Evolutionary conservation across 2,329 filamentous ascomycete genomes (phyloP).

Genomic region (Aspergillus pseudotamarii): DNA sequence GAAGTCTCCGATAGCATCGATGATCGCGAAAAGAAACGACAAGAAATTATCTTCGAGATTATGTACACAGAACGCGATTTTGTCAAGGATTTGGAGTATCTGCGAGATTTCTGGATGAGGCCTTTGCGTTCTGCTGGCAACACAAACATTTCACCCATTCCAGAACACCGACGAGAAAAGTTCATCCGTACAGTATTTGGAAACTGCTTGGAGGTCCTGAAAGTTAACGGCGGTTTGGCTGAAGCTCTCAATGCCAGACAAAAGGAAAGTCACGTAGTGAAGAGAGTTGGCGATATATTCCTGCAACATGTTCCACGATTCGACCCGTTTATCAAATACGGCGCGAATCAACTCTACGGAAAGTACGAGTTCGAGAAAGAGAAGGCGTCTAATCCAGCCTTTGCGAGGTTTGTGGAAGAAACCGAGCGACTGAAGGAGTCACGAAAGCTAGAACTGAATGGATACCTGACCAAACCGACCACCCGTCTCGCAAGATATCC

Average conservation of each 20-base stretch:
- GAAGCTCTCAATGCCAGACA: constrained; percentile 87
- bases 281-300: constrained; percentile 92
- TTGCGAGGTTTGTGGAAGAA: constrained; percentile 91
- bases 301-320: constrained; percentile 89
- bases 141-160: constrained; percentile 74
- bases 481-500: constrained; percentile 94
- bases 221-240: constrained; percentile 85
- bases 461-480: constrained; percentile 96
- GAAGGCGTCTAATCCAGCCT: constrained; percentile 79
- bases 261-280: constrained; percentile 85
- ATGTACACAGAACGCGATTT: constrained; percentile 99
- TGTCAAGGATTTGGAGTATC: constrained; percentile 96
- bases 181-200: constrained; percentile 95
- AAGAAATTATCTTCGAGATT: constrained; percentile 96
- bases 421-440: constrained; percentile 96
- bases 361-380: constrained; percentile 99
- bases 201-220: constrained; percentile 93
- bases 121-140: constrained; percentile 75
- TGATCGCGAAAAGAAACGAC: constrained; percentile 93
- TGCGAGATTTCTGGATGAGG: constrained; percentile 98
- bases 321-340: constrained; percentile 94
- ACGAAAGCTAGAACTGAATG: constrained; percentile 93
- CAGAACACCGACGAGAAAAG: constrained; percentile 80
- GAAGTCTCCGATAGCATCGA: constrained; percentile 88
- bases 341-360: constrained; percentile 90